A percentile compares a stretch with the other conserved stretches of the same genome.
phyloP scores from a whole-genome alignment of 352 stramenopile genomes.

The Plasmopara halstedii region DNA sequence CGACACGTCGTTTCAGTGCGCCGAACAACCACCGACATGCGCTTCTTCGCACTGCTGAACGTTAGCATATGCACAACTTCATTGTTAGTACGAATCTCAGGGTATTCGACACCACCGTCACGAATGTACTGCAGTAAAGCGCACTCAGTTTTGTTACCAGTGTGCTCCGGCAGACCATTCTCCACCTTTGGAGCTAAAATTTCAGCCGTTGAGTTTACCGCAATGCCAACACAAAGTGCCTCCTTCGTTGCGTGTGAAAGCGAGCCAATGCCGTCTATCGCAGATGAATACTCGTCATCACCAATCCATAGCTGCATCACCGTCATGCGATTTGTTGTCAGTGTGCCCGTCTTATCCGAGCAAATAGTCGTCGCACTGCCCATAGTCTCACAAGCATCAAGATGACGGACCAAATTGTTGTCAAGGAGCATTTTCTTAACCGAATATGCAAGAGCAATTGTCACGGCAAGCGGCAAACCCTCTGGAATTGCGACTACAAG shows the following conservation, averaged over 20 bases:
- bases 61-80: slow-evolving; percentile 53
- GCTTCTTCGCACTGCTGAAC: slow-evolving; percentile 63
- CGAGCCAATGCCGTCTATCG: slow-evolving; percentile 12
- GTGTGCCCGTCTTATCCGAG: slow-evolving; percentile 91
- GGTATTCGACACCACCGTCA: slow-evolving; percentile 44
- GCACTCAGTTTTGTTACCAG: slow-evolving; percentile 65
- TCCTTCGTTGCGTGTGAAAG: slow-evolving; percentile 33
- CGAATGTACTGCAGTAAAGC: slow-evolving; percentile 46
- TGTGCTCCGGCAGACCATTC: slow-evolving; percentile 46
- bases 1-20: slow-evolving; percentile 32
- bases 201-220: slow-evolving; percentile 53
- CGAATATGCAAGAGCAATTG: slow-evolving; percentile 93
- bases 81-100: slow-evolving; percentile 26
- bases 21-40: slow-evolving; percentile 57
- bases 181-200: slow-evolving; percentile 43
- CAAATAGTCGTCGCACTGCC: slow-evolving; percentile 92
- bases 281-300: slow-evolving; percentile 36
- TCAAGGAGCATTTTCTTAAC: slow-evolving; percentile 85
- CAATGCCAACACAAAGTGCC: slow-evolving; percentile 33
- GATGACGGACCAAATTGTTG: slow-evolving; percentile 81
- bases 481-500: slow-evolving; percentile 93
- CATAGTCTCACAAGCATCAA: slow-evolving; percentile 87
- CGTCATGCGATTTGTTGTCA: slow-evolving; percentile 97
- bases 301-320: slow-evolving; percentile 79
- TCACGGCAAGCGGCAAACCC: slow-evolving; percentile 94